These are phyloP conservation scores for Camelina sativa DNA, from an alignment of 345 rosid genomes.

Conservation along the genomic window DNA sequence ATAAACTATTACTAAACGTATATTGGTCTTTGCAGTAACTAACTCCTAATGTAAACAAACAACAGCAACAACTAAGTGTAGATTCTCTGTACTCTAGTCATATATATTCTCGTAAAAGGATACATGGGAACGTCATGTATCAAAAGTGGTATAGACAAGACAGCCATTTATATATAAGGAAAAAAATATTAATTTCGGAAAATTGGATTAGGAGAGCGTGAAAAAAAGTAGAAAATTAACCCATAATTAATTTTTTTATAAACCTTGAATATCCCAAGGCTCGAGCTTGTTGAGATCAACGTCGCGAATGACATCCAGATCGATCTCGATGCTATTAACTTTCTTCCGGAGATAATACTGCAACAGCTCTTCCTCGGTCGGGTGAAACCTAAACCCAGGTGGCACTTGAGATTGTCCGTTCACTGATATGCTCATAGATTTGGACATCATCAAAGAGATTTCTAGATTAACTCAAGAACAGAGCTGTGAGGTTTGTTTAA, in stretches of 20 bases:
- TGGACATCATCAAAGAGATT: slow-evolving; percentile 50
- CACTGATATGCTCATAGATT: slow-evolving; percentile 77
- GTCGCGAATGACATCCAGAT: slow-evolving; percentile 76
- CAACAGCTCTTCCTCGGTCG: slow-evolving; percentile 88
- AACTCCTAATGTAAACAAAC: slow-evolving; percentile 35
- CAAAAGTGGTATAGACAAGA: slow-evolving; percentile 27
- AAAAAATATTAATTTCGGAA: slow-evolving; percentile 7
- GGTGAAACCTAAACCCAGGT: slow-evolving; percentile 88
- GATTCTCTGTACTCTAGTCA: slow-evolving; percentile 39
- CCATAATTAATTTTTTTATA: background rate
- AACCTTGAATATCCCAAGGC: slow-evolving; percentile 97
- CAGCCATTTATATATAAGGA: slow-evolving; percentile 11
- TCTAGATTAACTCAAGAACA: slow-evolving; percentile 15
- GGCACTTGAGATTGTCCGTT: slow-evolving; percentile 86
- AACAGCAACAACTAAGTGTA: slow-evolving; percentile 32
- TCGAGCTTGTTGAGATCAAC: slow-evolving; percentile 90
- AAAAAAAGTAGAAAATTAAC: background rate
- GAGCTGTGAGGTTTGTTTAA: slow-evolving; percentile 5
- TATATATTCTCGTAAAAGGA: slow-evolving; percentile 40
- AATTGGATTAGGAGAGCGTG: background rate
- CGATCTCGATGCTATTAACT: slow-evolving; percentile 66
- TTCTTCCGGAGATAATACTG: slow-evolving; percentile 78
- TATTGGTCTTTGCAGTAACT: slow-evolving; percentile 21
- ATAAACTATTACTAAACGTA: background rate
- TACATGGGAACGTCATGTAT: slow-evolving; percentile 35